Evolutionary conservation across 768 basidiomycete species (phyloP).

Genomic region (Mycena sanguinolenta): DNA sequence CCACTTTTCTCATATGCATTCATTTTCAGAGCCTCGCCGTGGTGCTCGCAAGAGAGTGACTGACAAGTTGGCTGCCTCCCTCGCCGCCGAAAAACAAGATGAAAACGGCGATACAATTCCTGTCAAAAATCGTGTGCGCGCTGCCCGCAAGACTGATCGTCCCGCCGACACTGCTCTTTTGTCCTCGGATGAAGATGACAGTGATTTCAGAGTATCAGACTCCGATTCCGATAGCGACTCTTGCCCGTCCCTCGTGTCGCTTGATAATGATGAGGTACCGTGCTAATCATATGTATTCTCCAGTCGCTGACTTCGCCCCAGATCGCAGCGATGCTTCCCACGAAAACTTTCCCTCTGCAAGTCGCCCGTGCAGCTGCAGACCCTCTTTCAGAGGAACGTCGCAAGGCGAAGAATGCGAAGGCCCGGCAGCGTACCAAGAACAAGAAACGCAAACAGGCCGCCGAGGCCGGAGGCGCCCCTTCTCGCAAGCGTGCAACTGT

Average conservation of each 20-base stretch:
- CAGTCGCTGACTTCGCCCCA: background rate
- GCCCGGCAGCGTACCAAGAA: constrained; percentile 1
- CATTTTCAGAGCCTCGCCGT: background rate
- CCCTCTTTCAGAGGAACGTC: background rate
- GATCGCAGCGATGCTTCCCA: background rate
- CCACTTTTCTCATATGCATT: background rate
- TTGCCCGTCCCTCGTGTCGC: background rate
- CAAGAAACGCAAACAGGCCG: too few species aligned
- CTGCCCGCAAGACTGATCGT: background rate
- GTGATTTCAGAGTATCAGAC: background rate
- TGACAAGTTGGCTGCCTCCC: background rate
- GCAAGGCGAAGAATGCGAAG: background rate
- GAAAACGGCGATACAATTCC: background rate
- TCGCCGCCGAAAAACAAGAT: background rate
- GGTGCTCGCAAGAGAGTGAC: background rate
- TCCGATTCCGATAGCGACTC: background rate
- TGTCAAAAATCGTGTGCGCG: background rate
- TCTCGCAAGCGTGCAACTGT: background rate
- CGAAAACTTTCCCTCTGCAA: background rate
- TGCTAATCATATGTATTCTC: background rate
- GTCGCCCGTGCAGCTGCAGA: background rate
- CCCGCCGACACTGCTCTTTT: background rate
- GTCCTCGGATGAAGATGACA: background rate
- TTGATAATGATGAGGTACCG: background rate
- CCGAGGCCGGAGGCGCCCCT: background rate